A percentile compares a stretch with the other conserved stretches of the same genome.
phyloP scores from a whole-genome alignment of 805 yeast species.

The Torulaspora quercuum region DNA sequence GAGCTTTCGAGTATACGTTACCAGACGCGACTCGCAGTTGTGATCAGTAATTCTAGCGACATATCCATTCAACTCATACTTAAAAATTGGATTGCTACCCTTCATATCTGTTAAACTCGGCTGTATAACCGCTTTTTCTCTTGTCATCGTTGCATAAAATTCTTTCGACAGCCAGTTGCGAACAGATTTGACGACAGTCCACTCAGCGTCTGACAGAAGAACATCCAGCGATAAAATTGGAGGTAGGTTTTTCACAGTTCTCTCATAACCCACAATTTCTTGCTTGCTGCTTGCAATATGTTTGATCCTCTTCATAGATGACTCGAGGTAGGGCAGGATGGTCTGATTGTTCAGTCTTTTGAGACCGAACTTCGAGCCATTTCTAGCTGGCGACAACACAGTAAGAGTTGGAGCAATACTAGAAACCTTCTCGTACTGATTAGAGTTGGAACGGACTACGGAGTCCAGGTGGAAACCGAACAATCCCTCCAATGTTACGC shows the following conservation, averaged over 20 bases:
- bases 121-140: slow-evolving; percentile 40
- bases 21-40: slow-evolving; percentile 53
- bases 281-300: slow-evolving; percentile 47
- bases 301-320: slow-evolving; percentile 51
- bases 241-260: slow-evolving; percentile 54
- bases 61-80: slow-evolving; percentile 63
- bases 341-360: slow-evolving; percentile 38
- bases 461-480: slow-evolving; percentile 32
- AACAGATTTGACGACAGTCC: slow-evolving; percentile 47
- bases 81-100: slow-evolving; percentile 34
- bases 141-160: slow-evolving; percentile 48
- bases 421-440: slow-evolving; percentile 21
- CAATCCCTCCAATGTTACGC: slow-evolving; percentile 30
- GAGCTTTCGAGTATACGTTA: slow-evolving; percentile 52
- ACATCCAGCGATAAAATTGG: slow-evolving; percentile 62
- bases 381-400: slow-evolving; percentile 30
- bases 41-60: slow-evolving; percentile 64
- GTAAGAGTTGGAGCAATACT: slow-evolving; percentile 27
- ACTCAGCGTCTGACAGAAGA: slow-evolving; percentile 52
- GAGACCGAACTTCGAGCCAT: slow-evolving; percentile 28
- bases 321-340: slow-evolving; percentile 57
- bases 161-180: slow-evolving; percentile 61
- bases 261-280: slow-evolving; percentile 54
- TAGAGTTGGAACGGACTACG: slow-evolving; percentile 26
- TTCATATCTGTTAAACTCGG: slow-evolving; percentile 30